Evolutionary conservation across 2,329 filamentous ascomycete species (phyloP).

Genomic region (Alternaria brassicae): DNA sequence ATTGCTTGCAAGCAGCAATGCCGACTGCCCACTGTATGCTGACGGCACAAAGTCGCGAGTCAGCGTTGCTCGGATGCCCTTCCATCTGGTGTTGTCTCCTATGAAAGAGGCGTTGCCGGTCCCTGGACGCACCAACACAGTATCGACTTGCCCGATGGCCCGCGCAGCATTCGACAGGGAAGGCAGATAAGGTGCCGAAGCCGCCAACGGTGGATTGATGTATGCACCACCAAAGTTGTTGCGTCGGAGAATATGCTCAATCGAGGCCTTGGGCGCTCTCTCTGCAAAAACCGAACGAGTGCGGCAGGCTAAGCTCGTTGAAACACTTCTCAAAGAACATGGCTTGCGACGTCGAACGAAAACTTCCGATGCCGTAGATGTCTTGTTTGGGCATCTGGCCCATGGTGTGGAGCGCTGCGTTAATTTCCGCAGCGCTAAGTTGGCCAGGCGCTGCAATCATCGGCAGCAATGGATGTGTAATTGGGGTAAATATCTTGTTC

Average conservation of each 20-base stretch:
- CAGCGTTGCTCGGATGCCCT: conserved; percentile 81
- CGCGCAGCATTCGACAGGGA: conserved; percentile 76
- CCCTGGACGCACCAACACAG: conserved; percentile 70
- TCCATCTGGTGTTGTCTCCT: conserved; percentile 85
- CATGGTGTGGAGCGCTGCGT: conserved; percentile 77
- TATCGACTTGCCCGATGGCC: conserved; percentile 82
- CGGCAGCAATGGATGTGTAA: conserved; percentile 83
- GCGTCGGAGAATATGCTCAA: conserved; percentile 76
- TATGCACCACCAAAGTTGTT: conserved; percentile 83
- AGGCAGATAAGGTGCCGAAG: conserved; percentile 63
- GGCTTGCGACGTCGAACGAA: conserved; percentile 75
- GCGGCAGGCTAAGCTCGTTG: conserved; percentile 76
- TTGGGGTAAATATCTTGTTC: conserved; percentile 86
- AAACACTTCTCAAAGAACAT: conserved; percentile 79
- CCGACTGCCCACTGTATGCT: conserved; percentile 77
- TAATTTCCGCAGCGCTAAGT: conserved; percentile 85
- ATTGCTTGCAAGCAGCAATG: conserved; percentile 75
- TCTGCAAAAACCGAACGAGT: conserved; percentile 80
- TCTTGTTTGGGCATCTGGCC: conserved; percentile 80
- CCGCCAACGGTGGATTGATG: conserved; percentile 74
- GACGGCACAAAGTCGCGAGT: conserved; percentile 83
- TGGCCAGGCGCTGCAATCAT: conserved; percentile 87
- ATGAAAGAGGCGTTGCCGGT: conserved; percentile 59
- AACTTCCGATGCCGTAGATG: conserved; percentile 80
- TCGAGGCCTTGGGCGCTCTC: conserved; percentile 68